Evolutionary conservation across 495 filamentous ascomycete species (phyloP).

Genomic region (Talaromyces proteolyticus): DNA sequence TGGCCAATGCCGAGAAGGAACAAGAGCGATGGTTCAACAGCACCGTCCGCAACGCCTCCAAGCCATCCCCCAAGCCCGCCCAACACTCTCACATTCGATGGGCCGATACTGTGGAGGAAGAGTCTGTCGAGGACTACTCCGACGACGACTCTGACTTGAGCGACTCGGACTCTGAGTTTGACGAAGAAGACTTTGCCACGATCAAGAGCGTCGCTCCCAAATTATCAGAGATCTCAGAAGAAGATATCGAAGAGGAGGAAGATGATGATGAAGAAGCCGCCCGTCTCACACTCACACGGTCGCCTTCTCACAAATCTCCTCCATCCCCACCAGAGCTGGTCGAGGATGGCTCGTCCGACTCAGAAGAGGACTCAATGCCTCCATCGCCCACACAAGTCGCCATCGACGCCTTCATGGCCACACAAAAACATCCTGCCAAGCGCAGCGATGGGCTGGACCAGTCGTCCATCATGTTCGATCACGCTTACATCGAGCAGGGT

Average conservation of each 20-base stretch:
- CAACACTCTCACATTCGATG: conserved; percentile 75
- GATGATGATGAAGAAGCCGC: conserved; percentile 58
- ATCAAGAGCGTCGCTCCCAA: no score
- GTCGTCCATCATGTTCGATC: conserved; percentile 47
- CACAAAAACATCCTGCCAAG: conserved; percentile 51
- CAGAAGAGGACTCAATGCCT: conserved; percentile 72
- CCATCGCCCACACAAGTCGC: conserved; percentile 70
- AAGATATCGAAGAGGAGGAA: conserved; percentile 49
- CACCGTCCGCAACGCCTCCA: conserved; percentile 50
- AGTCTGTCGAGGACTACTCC: conserved; percentile 67
- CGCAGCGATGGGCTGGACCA: conserved; percentile 43
- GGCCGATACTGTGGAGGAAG: conserved; percentile 73
- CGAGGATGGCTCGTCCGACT: conserved; percentile 60
- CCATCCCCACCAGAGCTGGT: conserved; percentile 75
- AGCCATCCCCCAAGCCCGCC: conserved; percentile 30
- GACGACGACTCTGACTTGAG: conserved; percentile 52
- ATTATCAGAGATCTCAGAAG: conserved; percentile 46
- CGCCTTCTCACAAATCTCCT: conserved; percentile 61
- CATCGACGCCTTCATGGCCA: conserved; percentile 64
- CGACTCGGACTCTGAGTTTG: conserved; percentile 58
- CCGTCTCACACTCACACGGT: conserved; percentile 64
- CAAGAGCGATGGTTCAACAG: conserved; percentile 98
- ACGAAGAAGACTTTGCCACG: conserved; percentile 51
- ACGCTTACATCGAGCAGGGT: conserved; percentile 48
- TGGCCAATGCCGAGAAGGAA: conserved; percentile 88